phyloP scores from a whole-genome alignment of 2,329 filamentous ascomycete genomes.

The Tympanopsis confertula region DNA sequence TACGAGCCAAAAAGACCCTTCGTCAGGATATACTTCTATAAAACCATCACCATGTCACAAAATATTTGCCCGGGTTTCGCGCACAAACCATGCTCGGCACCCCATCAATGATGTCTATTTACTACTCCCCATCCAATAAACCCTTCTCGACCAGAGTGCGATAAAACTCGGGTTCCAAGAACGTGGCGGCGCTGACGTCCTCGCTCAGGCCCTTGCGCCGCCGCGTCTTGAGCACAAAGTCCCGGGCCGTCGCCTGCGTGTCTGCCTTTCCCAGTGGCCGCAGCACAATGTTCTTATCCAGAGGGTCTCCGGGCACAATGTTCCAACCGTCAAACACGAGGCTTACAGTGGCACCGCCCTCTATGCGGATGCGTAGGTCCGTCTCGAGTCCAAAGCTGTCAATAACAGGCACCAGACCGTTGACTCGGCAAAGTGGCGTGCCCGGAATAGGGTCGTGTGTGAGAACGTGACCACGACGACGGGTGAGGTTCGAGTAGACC shows the following conservation, averaged over 20 bases:
- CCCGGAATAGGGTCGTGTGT: constrained; percentile 90
- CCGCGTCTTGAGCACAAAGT: constrained; percentile 94
- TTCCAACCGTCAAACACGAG: constrained; percentile 94
- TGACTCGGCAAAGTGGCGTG: constrained; percentile 84
- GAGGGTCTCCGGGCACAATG: constrained; percentile 87
- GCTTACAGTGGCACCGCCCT: constrained; percentile 80
- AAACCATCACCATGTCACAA: no score
- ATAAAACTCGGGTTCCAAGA: constrained; percentile 89
- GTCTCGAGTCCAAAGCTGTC: constrained; percentile 98
- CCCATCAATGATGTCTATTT: no score
- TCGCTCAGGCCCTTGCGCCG: constrained; percentile 87
- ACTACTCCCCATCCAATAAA: constrained; percentile 53
- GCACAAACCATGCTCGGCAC: no score
- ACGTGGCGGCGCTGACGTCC: constrained; percentile 91
- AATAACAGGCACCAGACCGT: constrained; percentile 85
- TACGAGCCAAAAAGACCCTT: no score
- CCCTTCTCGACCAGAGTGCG: constrained; percentile 79
- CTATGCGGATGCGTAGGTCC: constrained; percentile 87
- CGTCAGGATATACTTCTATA: no score
- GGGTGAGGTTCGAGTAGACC: constrained; percentile 82
- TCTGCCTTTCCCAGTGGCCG: constrained; percentile 77
- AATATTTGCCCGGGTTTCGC: no score
- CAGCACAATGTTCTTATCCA: constrained; percentile 75
- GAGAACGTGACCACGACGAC: constrained; percentile 81
- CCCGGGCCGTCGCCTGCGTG: constrained; percentile 79